Base-by-base conservation (phyloP, 2,329 filamentous ascomycete genomes). In the Claviceps sp. region DNA sequence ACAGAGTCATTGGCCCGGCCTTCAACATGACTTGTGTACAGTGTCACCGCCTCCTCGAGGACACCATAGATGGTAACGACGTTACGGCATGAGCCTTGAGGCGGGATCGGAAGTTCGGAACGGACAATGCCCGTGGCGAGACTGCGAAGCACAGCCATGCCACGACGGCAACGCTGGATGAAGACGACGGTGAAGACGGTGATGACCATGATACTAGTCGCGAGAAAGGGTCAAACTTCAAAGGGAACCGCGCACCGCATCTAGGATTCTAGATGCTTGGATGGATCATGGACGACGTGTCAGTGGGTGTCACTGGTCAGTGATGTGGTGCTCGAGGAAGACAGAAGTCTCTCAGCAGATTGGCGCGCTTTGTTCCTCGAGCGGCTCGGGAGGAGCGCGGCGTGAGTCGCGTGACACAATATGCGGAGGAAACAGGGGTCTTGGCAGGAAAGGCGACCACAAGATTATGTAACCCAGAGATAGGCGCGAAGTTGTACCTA, bases 61-160 rank as follows among this genome's bases (percentile, higher is more conserved):
- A 68, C 70, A 1, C 64, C 61, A 0, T 53, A 60, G 58, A 40
- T 57, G 53, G 60, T 58, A 14, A 71, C 59, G 1, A 9, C 8
- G 26, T 29, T 9, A 29, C 3, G 26, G 63, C 66, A 38, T 62
- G 63, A 13, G 74, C n/a, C n/a, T n/a, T n/a, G n/a, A n/a, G n/a
- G 72, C n/a, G 72, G 51, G 22, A 63, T 70, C 13, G 75, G 51
- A n/a, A 73, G n/a, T n/a, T n/a, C 65, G 48, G 76, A 71, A 2
- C n/a, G n/a, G n/a, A n/a, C n/a, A n/a, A 68, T 60, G 6, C 74
- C 75, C 0, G 68, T 66, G 4, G 66, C 57, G 16, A 76, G 47
- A 13, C 62, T 66, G 26, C 71, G 67, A 62, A 72, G 67, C 39
- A 69, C 64, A 2, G 62, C 54, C 2, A 75, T 64, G 34, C 65